Percentiles rank a stretch among this genome's conserved stretches.
Conservation (phyloP, 257 asterid species). For the Ajuga chamaepitys region DNA sequence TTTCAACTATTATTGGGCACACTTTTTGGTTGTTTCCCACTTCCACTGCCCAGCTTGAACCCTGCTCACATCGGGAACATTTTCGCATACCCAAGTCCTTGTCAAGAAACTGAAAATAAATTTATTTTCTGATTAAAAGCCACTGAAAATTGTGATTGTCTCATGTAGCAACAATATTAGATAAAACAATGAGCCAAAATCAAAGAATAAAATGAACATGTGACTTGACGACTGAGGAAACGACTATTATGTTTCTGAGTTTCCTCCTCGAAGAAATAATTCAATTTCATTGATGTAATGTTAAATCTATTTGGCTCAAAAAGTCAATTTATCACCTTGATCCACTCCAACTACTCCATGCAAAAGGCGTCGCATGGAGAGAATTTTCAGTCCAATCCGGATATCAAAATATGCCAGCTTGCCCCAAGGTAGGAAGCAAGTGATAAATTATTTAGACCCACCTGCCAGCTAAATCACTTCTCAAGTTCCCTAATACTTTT, state of each 20-base stretch:
- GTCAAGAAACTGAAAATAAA: constrained; percentile 61
- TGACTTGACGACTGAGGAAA: background rate
- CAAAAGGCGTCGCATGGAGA: background rate
- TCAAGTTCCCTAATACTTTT: too few relatives aligned
- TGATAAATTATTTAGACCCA: too few relatives aligned
- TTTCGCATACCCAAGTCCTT: constrained; percentile 53
- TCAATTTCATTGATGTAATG: background rate
- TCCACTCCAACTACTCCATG: background rate
- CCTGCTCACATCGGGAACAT: constrained; percentile 60
- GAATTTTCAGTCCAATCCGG: too few relatives aligned
- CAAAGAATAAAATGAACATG: background rate
- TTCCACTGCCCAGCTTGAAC: constrained; percentile 99
- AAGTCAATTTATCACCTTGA: too few relatives aligned
- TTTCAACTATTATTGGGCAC: constrained; percentile 88
- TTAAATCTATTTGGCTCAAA: background rate
- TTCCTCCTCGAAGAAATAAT: background rate
- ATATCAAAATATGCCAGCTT: background rate
- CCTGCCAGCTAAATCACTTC: too few relatives aligned
- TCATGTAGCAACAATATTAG: background rate
- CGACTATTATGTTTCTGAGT: background rate
- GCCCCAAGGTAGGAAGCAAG: constrained; percentile 6
- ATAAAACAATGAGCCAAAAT: background rate
- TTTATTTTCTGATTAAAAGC: constrained; percentile 13
- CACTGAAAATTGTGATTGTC: background rate
- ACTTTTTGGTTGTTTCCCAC: constrained; percentile 70